Evolutionary conservation across 331 rosid genomes (phyloP).

Genomic region (Phaseolus coccineus): DNA sequence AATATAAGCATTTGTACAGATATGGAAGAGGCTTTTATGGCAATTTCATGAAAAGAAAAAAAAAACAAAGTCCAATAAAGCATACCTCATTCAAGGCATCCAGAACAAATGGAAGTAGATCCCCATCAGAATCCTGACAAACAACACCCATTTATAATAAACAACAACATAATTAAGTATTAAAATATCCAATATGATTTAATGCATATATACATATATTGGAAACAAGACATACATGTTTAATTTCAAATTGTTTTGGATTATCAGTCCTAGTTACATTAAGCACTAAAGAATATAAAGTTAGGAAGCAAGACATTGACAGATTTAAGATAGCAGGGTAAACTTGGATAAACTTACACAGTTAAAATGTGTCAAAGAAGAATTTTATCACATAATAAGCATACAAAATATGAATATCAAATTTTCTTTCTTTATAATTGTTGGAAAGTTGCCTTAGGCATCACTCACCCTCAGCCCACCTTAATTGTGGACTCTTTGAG

Average conservation of each 20-base stretch:
- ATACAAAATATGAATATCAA: conserved; percentile 15
- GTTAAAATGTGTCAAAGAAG: conserved; percentile 1
- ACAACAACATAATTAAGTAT: conserved; percentile 33
- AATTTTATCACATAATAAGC: conserved; percentile 24
- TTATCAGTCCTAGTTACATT: conserved; percentile 13
- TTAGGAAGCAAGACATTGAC: conserved; percentile 5
- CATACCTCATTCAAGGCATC: conserved; percentile 97
- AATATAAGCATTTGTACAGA: neutral
- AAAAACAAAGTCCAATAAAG: conserved; percentile 30
- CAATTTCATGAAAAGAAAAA: conserved; percentile 12
- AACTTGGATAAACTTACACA: conserved; percentile 7
- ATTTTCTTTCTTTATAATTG: neutral
- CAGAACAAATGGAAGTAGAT: conserved; percentile 88
- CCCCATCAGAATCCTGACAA: conserved; percentile 93
- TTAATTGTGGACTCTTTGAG: neutral
- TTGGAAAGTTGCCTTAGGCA: neutral
- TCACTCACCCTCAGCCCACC: neutral
- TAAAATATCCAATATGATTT: conserved; percentile 1
- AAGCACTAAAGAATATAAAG: conserved; percentile 25
- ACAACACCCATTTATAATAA: conserved; percentile 36
- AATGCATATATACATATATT: conserved; percentile 28
- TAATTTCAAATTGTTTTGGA: conserved; percentile 4
- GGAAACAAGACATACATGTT: conserved; percentile 4
- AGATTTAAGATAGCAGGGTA: conserved; percentile 21
- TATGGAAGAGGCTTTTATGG: conserved; percentile 13